Evolutionary conservation across 495 filamentous ascomycete species (phyloP), one percentile per base, ranked within the genome.

Genomic region (Evansstolkia leycettana): DNA sequence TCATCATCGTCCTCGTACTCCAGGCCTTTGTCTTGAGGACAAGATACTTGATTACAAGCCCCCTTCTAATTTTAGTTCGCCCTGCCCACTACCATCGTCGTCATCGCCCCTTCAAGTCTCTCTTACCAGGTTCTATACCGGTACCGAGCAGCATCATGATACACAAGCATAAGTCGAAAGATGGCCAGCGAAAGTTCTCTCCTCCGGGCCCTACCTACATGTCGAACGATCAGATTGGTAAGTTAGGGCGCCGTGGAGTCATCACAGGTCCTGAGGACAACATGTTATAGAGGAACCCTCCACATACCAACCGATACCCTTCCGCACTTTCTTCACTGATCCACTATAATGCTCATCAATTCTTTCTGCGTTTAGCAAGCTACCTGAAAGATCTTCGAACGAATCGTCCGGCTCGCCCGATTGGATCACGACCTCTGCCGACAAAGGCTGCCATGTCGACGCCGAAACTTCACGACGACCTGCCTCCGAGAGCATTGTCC

Each of bases 151-250:
- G 31, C 37, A 25, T 14, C 36, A 55, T 57, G 40, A 57, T 64
- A 49, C 54, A 62, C 34, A 56, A 60, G 48, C 54, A 62, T 28
- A 51, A 49, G 40, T 40, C 45, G 37, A 63, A 56, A 45, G 63
- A 67, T 34, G 52, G 52, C 39, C 55, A 58, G 40, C 57, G 74
- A 44, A 82, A 79, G 64, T 72, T 75, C 42, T 77, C 76, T 30
- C 78, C 80, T 41, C 78, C 83, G 15, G 76, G 76, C 25, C 79
- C 82, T 16, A 70, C 73, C 26, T 92, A 84, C 61, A 94, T 94
- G 87, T 76, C 76, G 24, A 76, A 75, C 52, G 77, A 88, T 30
- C 85, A 94, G 60, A 79, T 92, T 55, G 82, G 87, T 94, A 63
- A 67, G 20, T 9, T 23, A 5, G 20, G 20, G 4, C 20, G 20